Percentiles rank a stretch among this genome's conserved stretches.
Evolutionary conservation across 805 yeast genomes (phyloP).

Genomic region (Candida chauliodis): DNA sequence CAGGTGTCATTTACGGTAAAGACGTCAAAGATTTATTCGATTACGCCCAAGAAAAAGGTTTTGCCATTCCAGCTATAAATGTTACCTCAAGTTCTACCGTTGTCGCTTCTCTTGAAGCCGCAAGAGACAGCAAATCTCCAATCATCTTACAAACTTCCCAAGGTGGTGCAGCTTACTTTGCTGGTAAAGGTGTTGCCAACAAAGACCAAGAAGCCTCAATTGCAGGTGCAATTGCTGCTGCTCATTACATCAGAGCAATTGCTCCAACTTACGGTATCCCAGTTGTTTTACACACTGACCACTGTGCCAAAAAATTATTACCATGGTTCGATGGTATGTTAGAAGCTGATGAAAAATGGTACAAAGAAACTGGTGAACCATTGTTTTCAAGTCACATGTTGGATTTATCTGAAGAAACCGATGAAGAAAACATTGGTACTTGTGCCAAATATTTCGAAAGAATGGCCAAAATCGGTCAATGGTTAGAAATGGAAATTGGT

Average conservation of each 20-base stretch:
- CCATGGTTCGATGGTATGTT: conserved; percentile 99
- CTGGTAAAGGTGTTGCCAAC: conserved; percentile 98
- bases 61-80: conserved; percentile 98
- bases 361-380: conserved; percentile 83
- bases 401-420: conserved; percentile 94
- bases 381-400: conserved; percentile 98
- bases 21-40: conserved; percentile 85
- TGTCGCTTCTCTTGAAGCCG: conserved; percentile 47
- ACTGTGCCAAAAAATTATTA: conserved; percentile 96
- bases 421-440: conserved; percentile 90
- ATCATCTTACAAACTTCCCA: conserved; percentile 95
- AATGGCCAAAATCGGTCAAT: conserved; percentile 91
- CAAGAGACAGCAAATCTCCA: conserved; percentile 66
- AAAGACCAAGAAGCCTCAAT: conserved; percentile 90
- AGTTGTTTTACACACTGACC: conserved; percentile 95
- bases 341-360: conserved; percentile 93
- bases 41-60: conserved; percentile 89
- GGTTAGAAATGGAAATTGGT: conserved; percentile 99
- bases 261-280: conserved; percentile 97
- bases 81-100: conserved; percentile 97
- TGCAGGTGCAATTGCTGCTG: conserved; percentile 95
- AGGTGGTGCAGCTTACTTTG: conserved; percentile 99
- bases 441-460: conserved; percentile 94
- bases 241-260: conserved; percentile 93
- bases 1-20: conserved; percentile 99